phyloP scores from a whole-genome alignment of 2,329 filamentous ascomycete genomes.

The Onygenales sp. region DNA sequence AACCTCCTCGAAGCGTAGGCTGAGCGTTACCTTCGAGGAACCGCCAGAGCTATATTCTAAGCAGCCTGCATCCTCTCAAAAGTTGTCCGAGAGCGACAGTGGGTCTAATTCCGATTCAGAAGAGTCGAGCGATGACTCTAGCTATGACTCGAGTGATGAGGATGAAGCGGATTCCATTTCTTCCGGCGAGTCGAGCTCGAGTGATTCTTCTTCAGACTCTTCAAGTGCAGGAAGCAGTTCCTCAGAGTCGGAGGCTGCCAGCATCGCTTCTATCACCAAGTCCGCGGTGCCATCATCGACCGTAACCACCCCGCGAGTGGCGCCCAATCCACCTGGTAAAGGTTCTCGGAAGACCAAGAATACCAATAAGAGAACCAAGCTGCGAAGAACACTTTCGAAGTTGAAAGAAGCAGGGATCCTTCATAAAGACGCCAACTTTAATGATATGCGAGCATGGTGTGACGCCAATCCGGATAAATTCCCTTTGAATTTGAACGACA shows the following conservation, averaged over 20 bases:
- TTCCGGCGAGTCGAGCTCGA: slow-evolving; percentile 10
- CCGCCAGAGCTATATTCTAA: slow-evolving; percentile 5
- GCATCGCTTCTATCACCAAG: neutral
- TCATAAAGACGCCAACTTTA: slow-evolving; percentile 40
- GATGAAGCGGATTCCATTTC: slow-evolving; percentile 17
- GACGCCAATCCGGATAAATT: slow-evolving; percentile 14
- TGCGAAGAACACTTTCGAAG: slow-evolving; percentile 39
- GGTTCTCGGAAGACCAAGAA: slow-evolving; percentile 44
- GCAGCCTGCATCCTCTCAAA: slow-evolving; percentile 6
- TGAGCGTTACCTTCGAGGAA: slow-evolving; percentile 25
- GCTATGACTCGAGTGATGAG: slow-evolving; percentile 2
- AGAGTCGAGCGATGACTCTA: slow-evolving; percentile 5
- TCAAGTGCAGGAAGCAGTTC: slow-evolving; percentile 16
- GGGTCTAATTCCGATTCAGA: slow-evolving; percentile 10
- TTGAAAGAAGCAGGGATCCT: slow-evolving; percentile 48
- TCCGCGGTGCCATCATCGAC: neutral
- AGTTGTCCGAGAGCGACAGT: slow-evolving; percentile 10
- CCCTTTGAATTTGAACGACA: neutral
- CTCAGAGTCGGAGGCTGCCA: slow-evolving; percentile 12
- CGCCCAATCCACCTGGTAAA: slow-evolving; percentile 34
- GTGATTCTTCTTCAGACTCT: slow-evolving; percentile 8
- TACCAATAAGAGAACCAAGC: slow-evolving; percentile 47
- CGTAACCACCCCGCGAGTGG: slow-evolving; percentile 7
- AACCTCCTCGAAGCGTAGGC: slow-evolving; percentile 19
- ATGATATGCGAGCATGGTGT: slow-evolving; percentile 36